These are phyloP conservation scores for Eimeria maxima DNA, from an alignment of 169 alveolate species.

Conservation along the genomic window DNA sequence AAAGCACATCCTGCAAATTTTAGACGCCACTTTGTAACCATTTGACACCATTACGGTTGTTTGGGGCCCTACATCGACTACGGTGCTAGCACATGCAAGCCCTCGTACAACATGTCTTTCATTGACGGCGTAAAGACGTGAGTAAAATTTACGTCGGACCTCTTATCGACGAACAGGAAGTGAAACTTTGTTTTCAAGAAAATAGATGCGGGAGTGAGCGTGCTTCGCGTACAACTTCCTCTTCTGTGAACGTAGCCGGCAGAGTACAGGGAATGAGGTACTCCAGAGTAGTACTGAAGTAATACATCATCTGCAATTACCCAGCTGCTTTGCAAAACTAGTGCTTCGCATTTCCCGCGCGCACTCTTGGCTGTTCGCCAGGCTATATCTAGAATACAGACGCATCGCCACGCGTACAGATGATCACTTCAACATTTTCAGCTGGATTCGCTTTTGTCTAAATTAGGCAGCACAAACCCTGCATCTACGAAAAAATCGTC, in stretches of 20 bases:
- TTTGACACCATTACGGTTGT: neutral
- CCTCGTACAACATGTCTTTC: neutral
- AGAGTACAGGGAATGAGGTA: neutral
- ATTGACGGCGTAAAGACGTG: neutral
- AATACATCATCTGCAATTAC: neutral
- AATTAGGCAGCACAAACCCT: neutral
- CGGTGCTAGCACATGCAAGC: slow-evolving; percentile 7
- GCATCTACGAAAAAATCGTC: neutral
- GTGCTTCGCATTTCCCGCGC: neutral
- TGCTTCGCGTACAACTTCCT: neutral
- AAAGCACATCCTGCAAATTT: neutral
- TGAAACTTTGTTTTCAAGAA: neutral
- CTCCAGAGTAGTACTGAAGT: too few species aligned
- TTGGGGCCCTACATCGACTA: neutral
- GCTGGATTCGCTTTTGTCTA: neutral
- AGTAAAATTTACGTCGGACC: neutral
- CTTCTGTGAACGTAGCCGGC: neutral
- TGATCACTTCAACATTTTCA: neutral
- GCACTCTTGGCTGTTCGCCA: neutral
- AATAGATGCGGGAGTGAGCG: neutral
- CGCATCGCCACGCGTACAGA: neutral
- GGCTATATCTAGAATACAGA: neutral
- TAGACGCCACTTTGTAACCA: neutral
- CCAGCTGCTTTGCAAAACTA: neutral
- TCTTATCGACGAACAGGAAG: neutral